These are phyloP conservation scores for Corynascus novoguineensis DNA, from an alignment of 495 filamentous ascomycete genomes.

Conservation along the genomic window DNA sequence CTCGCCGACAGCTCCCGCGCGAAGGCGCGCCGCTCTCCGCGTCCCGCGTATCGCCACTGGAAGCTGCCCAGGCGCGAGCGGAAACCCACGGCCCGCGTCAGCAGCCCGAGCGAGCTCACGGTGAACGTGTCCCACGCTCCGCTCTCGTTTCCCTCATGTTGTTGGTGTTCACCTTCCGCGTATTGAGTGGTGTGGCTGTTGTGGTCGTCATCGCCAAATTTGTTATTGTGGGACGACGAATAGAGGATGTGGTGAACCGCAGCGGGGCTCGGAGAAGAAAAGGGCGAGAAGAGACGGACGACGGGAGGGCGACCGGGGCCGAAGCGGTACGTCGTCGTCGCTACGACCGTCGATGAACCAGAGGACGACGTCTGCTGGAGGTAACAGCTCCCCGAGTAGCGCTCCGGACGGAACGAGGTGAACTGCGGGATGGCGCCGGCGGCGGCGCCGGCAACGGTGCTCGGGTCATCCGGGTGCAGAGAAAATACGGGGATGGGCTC, in stretches of 20 bases:
- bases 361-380: conserved; percentile 26
- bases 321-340: conserved; percentile 47
- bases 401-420: conserved; percentile 38
- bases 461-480: conserved; percentile 8
- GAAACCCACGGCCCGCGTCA: conserved; percentile 39
- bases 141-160: too few relatives aligned
- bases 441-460: background rate
- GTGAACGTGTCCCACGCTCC: conserved; percentile 27
- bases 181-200: too few relatives aligned
- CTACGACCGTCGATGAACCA: conserved; percentile 24
- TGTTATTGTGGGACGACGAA: too few relatives aligned
- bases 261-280: conserved; percentile 21
- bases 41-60: conserved; percentile 46
- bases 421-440: conserved; percentile 32
- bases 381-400: conserved; percentile 39
- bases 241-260: background rate
- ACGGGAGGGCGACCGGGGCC: conserved; percentile 39
- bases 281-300: conserved; percentile 20
- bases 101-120: conserved; percentile 30
- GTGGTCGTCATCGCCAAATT: background rate
- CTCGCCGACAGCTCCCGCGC: background rate
- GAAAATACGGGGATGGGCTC: conserved; percentile 44
- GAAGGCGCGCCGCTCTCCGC: conserved; percentile 28
- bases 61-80: conserved; percentile 36
- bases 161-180: too few relatives aligned